These are phyloP conservation scores for Aspergillus fumigatiaffinis DNA, from an alignment of 2,329 filamentous ascomycete species.

Conservation along the genomic window DNA sequence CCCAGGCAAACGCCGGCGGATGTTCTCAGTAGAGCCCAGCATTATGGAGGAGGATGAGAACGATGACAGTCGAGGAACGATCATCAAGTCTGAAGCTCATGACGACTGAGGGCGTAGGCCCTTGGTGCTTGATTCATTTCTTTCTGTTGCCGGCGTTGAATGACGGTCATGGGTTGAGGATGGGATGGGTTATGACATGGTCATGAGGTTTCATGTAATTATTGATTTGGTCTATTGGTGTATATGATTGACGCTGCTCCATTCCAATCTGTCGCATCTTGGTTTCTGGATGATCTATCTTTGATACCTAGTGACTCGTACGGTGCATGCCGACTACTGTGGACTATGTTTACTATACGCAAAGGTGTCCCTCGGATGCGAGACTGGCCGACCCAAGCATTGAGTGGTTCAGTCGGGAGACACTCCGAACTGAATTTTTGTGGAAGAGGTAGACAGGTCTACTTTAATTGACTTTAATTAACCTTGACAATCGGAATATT, in stretches of 20 bases:
- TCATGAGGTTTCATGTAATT: not conserved
- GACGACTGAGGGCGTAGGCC: slow-evolving; percentile 17
- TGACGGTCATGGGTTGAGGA: not conserved
- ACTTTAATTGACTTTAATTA: not conserved
- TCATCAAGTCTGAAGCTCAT: slow-evolving; percentile 29
- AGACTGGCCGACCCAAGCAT: slow-evolving; percentile 1
- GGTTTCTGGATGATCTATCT: not conserved
- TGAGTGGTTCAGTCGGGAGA: no score
- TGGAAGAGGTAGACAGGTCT: no score
- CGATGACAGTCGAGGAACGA: slow-evolving; percentile 30
- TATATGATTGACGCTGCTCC: not conserved
- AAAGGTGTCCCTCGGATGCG: not conserved
- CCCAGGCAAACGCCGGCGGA: slow-evolving; percentile 15
- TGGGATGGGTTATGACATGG: not conserved
- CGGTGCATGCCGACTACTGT: not conserved
- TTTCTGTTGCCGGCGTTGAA: slow-evolving; percentile 1
- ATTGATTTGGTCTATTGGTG: not conserved
- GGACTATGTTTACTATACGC: no score
- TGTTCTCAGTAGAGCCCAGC: slow-evolving; percentile 32
- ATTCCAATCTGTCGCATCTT: not conserved
- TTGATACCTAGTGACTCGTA: not conserved
- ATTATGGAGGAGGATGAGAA: slow-evolving; percentile 39
- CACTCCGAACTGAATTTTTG: no score
- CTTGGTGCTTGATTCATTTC: slow-evolving; percentile 12
- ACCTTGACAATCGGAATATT: not conserved